Percentiles rank a stretch among this genome's conserved stretches.
Conservation (phyloP, 176 grass and related monocot genomes). For the barley (Hordeum vulgare) region DNA sequence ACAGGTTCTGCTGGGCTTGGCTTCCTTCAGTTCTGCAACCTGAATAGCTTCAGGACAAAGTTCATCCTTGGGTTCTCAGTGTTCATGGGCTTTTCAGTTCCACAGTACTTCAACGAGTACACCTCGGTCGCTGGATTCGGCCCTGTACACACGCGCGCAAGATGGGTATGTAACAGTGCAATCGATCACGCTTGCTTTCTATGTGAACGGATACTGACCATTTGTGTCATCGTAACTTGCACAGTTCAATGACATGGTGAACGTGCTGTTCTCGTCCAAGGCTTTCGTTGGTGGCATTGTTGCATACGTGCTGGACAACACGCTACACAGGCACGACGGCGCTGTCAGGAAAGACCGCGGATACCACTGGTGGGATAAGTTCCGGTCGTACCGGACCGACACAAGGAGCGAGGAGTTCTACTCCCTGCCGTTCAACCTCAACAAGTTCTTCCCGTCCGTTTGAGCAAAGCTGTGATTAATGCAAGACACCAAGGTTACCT, state of each 20-base stretch:
- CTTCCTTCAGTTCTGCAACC: conserved; percentile 98
- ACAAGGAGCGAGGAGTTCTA: conserved; percentile 90
- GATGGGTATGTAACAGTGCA: conserved; percentile 60
- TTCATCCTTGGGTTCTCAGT: conserved; percentile 96
- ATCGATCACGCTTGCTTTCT: background rate
- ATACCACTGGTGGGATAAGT: conserved; percentile 94
- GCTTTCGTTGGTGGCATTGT: conserved; percentile 75
- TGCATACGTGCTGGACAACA: conserved; percentile 93
- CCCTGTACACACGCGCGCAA: conserved; percentile 73
- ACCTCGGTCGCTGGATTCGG: conserved; percentile 93
- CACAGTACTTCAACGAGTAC: conserved; percentile 98
- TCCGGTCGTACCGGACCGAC: conserved; percentile 78
- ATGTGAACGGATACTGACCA: background rate
- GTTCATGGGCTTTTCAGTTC: conserved; percentile 95
- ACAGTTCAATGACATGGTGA: conserved; percentile 97
- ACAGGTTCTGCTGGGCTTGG: conserved; percentile 84
- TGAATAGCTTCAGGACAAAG: conserved; percentile 95
- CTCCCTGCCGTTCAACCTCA: conserved; percentile 84
- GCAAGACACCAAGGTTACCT: background rate
- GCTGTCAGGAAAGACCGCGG: conserved; percentile 73
- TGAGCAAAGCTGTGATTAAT: conserved; percentile 35
- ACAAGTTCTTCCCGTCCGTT: conserved; percentile 98
- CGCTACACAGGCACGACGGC: conserved; percentile 48
- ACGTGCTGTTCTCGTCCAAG: conserved; percentile 97
- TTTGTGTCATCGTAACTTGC: conserved; percentile 1